A percentile compares a stretch with the other conserved stretches of the same genome.
These are phyloP conservation scores for Xerocomus nothofagi DNA, from an alignment of 1,284 basidiomycete genomes.

Conservation along the genomic window DNA sequence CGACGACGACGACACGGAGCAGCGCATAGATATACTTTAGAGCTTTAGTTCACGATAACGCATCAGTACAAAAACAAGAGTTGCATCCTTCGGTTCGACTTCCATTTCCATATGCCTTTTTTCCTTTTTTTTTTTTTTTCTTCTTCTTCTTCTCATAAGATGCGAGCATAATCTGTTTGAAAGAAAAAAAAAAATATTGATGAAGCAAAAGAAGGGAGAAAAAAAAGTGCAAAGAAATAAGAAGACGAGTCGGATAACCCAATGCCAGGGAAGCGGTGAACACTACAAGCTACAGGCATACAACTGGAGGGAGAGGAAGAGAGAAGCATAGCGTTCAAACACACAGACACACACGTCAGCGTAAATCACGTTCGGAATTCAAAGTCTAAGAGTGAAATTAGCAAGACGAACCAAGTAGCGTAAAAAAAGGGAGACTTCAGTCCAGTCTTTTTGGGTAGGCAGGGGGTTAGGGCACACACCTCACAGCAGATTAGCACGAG, in stretches of 20 bases:
- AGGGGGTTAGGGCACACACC: conserved; percentile 24
- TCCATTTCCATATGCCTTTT: conserved; percentile 21
- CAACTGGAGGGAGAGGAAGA: conserved; percentile 10
- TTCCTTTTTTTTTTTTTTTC: conserved; percentile 10
- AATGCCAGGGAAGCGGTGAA: conserved; percentile 5
- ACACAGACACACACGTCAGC: conserved; percentile 23
- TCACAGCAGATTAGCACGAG: conserved; percentile 23
- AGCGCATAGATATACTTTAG: background rate
- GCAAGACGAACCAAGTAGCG: conserved; percentile 10
- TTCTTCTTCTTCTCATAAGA: conserved; percentile 9
- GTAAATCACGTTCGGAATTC: conserved; percentile 25
- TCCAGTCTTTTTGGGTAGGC: conserved; percentile 16
- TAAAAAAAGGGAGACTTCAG: conserved; percentile 22
- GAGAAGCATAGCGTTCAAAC: conserved; percentile 24
- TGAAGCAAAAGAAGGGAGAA: conserved; percentile 3
- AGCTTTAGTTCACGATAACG: background rate
- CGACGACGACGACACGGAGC: background rate
- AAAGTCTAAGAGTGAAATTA: conserved; percentile 17
- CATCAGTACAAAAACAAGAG: conserved; percentile 10
- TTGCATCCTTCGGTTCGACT: conserved; percentile 15
- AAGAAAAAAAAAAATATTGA: background rate
- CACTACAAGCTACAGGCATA: conserved; percentile 34
- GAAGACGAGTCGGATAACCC: conserved; percentile 2
- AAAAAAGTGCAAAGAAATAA: conserved; percentile 10
- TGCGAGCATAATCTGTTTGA: conserved; percentile 16